Percentiles rank a stretch among this genome's conserved stretches.
phyloP scores from a whole-genome alignment of 805 yeast species.

The Nakazawaea pomicola region DNA sequence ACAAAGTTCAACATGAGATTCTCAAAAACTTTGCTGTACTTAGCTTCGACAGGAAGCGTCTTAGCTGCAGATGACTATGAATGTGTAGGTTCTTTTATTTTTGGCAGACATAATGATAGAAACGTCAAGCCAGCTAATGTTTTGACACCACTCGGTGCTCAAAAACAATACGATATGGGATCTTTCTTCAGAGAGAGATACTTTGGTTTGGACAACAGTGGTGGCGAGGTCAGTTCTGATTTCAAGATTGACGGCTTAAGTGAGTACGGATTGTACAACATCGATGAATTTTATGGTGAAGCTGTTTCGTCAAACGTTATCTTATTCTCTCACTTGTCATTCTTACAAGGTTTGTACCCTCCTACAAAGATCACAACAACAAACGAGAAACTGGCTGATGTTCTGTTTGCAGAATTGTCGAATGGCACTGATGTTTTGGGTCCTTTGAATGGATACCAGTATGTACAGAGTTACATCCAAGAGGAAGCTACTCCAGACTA shows the following conservation, averaged over 20 bases:
- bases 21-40: neutral
- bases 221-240: constrained; percentile 21
- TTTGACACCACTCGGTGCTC: constrained; percentile 40
- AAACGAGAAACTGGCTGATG: constrained; percentile 19
- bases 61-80: constrained; percentile 22
- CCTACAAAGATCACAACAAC: constrained; percentile 28
- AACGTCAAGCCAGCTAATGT: constrained; percentile 38
- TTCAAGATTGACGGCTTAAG: constrained; percentile 27
- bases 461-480: constrained; percentile 34
- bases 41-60: constrained; percentile 12
- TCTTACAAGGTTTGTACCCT: constrained; percentile 45
- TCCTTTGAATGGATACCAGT: constrained; percentile 42
- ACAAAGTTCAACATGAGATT: neutral
- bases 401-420: constrained; percentile 27
- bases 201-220: constrained; percentile 27
- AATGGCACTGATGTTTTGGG: constrained; percentile 34
- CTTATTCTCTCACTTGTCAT: constrained; percentile 35
- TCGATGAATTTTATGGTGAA: constrained; percentile 32
- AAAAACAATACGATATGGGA: constrained; percentile 33
- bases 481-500: constrained; percentile 29
- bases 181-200: constrained; percentile 37
- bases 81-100: constrained; percentile 38
- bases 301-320: constrained; percentile 33
- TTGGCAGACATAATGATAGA: constrained; percentile 47
- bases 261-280: constrained; percentile 29